Conservation (phyloP, 2,329 filamentous ascomycete species). For the Fusarium sp. region DNA sequence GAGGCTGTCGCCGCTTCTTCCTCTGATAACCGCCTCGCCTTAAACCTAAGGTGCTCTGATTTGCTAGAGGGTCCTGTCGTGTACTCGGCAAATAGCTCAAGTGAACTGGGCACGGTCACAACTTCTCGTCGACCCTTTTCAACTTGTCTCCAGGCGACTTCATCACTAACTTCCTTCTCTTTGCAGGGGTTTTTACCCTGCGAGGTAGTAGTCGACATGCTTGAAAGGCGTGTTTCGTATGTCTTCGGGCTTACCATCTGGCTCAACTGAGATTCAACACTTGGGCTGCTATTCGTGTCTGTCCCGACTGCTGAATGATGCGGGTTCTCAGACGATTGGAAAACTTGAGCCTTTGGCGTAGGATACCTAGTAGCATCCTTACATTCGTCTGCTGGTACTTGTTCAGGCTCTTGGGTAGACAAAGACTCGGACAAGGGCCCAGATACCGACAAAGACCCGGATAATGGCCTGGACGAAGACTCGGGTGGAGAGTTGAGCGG, state of each 20-base stretch:
- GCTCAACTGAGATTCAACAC: background rate
- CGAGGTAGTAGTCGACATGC: background rate
- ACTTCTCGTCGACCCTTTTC: background rate
- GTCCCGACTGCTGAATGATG: background rate
- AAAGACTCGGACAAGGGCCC: too few relatives aligned
- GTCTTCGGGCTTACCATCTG: background rate
- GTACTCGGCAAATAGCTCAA: slow-evolving; percentile 29
- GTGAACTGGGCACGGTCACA: background rate
- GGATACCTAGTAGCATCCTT: background rate
- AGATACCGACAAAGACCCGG: background rate
- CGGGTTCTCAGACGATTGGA: background rate
- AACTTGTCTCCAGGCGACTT: slow-evolving; percentile 6
- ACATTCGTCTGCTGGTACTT: background rate
- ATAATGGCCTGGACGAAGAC: too few relatives aligned
- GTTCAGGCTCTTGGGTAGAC: background rate
- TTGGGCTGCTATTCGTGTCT: background rate
- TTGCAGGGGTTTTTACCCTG: background rate
- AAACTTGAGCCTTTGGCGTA: background rate
- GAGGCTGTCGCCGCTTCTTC: background rate
- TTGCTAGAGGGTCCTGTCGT: slow-evolving; percentile 3
- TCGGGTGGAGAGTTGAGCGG: too few relatives aligned
- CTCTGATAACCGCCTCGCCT: slow-evolving; percentile 5
- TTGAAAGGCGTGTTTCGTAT: background rate
- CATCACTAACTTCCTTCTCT: background rate
- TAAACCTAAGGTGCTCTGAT: slow-evolving; percentile 10